These are phyloP conservation scores for Vitis rotundifolia DNA, from an alignment of 164 flowering plant genomes.

Conservation along the genomic window DNA sequence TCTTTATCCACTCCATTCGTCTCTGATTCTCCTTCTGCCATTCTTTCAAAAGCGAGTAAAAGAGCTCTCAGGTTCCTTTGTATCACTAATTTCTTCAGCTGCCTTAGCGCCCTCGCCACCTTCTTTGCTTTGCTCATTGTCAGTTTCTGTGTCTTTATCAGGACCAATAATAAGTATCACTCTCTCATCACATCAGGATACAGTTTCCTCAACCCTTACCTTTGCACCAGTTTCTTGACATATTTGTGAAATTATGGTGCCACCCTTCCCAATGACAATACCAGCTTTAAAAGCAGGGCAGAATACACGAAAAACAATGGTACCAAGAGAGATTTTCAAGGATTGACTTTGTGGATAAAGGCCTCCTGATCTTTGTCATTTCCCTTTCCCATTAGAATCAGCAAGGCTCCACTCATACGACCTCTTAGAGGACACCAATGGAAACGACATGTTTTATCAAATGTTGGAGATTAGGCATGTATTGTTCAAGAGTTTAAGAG, in stretches of 20 bases:
- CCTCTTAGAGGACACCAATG: constrained; percentile 75
- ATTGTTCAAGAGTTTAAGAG: too few species aligned
- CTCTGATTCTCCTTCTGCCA: constrained; percentile 55
- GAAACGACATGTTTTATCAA: constrained; percentile 48
- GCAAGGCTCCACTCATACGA: constrained; percentile 37
- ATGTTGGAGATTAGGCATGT: not conserved
- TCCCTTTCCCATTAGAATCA: constrained; percentile 63
- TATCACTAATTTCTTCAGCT: constrained; percentile 27
- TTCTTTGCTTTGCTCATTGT: constrained; percentile 32
- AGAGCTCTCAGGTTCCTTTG: constrained; percentile 56
- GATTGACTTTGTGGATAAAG: constrained; percentile 28
- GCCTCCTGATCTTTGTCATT: constrained; percentile 47
- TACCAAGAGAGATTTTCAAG: constrained; percentile 27
- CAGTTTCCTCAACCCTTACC: constrained; percentile 69
- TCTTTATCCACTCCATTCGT: constrained; percentile 47
- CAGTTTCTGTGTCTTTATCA: constrained; percentile 51
- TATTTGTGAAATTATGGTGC: constrained; percentile 51
- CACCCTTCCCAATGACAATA: constrained; percentile 69
- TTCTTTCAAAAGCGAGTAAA: constrained; percentile 72
- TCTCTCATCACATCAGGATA: constrained; percentile 83
- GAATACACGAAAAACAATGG: constrained; percentile 56
- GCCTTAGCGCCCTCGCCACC: constrained; percentile 35
- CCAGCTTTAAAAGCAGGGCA: constrained; percentile 69
- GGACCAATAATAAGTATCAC: constrained; percentile 53
- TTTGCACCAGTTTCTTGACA: constrained; percentile 74